Conservation (phyloP, 2,329 filamentous ascomycete species). For the Botrytis pseudocinerea region DNA sequence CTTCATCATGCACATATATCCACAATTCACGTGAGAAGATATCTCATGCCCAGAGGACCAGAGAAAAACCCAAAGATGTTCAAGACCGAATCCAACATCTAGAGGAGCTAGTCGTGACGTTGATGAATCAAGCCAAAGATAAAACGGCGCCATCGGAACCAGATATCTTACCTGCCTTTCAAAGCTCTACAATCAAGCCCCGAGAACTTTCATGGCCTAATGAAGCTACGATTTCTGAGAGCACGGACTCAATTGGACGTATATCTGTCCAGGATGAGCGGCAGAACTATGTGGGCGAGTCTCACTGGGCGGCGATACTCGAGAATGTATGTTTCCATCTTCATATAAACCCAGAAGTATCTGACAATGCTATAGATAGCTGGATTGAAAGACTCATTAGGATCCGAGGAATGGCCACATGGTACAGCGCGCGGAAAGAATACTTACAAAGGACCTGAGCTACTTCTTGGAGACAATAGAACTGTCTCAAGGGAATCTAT, state of each 20-base stretch:
- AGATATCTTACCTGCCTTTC: background rate
- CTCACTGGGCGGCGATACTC: slow-evolving; percentile 21
- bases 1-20: slow-evolving; percentile 52
- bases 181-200: background rate
- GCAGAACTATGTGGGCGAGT: slow-evolving; percentile 18
- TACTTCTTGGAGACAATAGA: slow-evolving; percentile 32
- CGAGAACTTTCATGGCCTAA: background rate
- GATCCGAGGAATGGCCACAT: slow-evolving; percentile 8
- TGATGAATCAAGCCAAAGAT: slow-evolving; percentile 44
- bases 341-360: background rate
- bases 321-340: slow-evolving; percentile 12
- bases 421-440: background rate
- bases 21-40: slow-evolving; percentile 43
- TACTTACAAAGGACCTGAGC: slow-evolving; percentile 26
- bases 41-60: slow-evolving; percentile 26
- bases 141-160: background rate
- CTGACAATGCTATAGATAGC: slow-evolving; percentile 54
- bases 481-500: slow-evolving; percentile 48
- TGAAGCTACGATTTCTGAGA: slow-evolving; percentile 21
- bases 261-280: slow-evolving; percentile 39
- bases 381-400: slow-evolving; percentile 59
- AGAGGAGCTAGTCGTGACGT: slow-evolving; percentile 56
- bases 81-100: slow-evolving; percentile 54
- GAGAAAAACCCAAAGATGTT: slow-evolving; percentile 47
- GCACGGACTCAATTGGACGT: slow-evolving; percentile 31